Percentiles rank a stretch among this genome's conserved stretches.
Conservation (phyloP, 2,329 filamentous ascomycete genomes). For the Alternaria sp. region DNA sequence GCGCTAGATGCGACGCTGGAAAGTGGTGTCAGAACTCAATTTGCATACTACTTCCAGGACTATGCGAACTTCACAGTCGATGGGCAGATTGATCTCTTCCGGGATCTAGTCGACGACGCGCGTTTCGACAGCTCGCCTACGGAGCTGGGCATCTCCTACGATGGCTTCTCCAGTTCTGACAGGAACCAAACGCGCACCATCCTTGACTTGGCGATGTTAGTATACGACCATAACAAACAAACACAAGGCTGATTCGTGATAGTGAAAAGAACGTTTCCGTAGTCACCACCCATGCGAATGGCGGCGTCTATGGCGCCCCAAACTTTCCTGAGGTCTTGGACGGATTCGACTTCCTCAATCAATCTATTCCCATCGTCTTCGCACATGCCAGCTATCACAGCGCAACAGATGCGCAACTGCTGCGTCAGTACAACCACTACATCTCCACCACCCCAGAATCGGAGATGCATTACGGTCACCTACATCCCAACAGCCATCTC, state of each 20-base stretch:
- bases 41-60: slow-evolving; percentile 9
- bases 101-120: background rate
- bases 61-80: slow-evolving; percentile 15
- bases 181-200: slow-evolving; percentile 8
- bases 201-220: slow-evolving; percentile 13
- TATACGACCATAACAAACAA: background rate
- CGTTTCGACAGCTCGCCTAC: slow-evolving; percentile 7
- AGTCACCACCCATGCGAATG: slow-evolving; percentile 49
- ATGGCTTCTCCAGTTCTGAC: slow-evolving; percentile 11
- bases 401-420: slow-evolving; percentile 50
- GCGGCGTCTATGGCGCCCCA: slow-evolving; percentile 18
- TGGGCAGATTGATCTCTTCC: slow-evolving; percentile 5
- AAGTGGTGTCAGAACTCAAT: slow-evolving; percentile 45
- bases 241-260: background rate
- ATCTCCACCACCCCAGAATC: slow-evolving; percentile 67
- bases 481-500: slow-evolving; percentile 54
- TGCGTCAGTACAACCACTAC: slow-evolving; percentile 61
- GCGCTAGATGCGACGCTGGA: slow-evolving; percentile 59
- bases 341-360: slow-evolving; percentile 49
- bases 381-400: slow-evolving; percentile 61
- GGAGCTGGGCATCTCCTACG: slow-evolving; percentile 12
- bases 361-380: slow-evolving; percentile 60
- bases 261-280: slow-evolving; percentile 39
- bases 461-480: slow-evolving; percentile 67
- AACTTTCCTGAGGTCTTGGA: slow-evolving; percentile 40